Base-by-base conservation (phyloP, 2,329 filamentous ascomycete genomes). In the Apiospora saccharicola region DNA sequence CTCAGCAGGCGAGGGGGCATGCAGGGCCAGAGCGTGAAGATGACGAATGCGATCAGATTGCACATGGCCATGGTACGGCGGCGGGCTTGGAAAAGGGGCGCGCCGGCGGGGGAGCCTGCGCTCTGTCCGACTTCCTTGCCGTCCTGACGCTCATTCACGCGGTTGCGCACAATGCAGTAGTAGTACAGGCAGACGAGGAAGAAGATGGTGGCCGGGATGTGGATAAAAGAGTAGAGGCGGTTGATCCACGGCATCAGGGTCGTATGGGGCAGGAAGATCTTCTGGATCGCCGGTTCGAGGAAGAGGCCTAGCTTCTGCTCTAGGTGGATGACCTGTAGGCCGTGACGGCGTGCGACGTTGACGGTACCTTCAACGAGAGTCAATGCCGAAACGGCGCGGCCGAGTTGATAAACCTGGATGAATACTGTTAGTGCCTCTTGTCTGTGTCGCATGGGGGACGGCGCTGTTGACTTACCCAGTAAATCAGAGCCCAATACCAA, bases 401-500 rank as follows among this genome's bases (percentile, higher is more conserved):
- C 92, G 16, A 94, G 82, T 81, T 94, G 92, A 80, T 94, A 94
- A 43, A 93, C 90, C 91, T 93, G 22, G 47, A 22, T 1, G 47
- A n/a, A 1, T 3, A 30, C 8, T 26, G 47, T 51, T 14, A 51
- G 30, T 34, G 14, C 10, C 7, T 12, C n/a, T 46, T 22, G 24
- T 30, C 14, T 3, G 41, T 47, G 7, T 68, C 13, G 41, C 10
- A 24, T 8, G 53, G 67, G 13, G 43, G 8, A 30, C 1, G 30
- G 22, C 22, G 41, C 6, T 30, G 41, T 7, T 19, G 34, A 19
- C 88, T 77, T 86, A 93, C 92, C 91, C 92, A 94, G 83, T 94
- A 94, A 69, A 94, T 91, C 74, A 93, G 82, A 3, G 90, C 89
- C 92, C 92, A 94, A 77, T 94, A 94, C 91, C 92, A 94, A 53